Conservation (phyloP, 305 asterid genomes). For the Rubia tinctorum region DNA sequence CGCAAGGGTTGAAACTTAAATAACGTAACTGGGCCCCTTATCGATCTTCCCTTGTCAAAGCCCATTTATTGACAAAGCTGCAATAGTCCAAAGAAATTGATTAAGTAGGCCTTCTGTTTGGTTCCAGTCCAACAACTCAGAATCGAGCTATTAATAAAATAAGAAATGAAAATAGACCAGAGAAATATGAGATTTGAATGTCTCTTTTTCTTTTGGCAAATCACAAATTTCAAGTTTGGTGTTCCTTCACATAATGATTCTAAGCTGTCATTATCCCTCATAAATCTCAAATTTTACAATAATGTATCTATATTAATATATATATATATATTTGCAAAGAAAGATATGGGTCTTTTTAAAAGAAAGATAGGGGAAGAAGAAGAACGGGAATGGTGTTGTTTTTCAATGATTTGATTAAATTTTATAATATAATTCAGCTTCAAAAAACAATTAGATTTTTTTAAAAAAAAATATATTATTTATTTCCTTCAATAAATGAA, state of each 20-base stretch:
- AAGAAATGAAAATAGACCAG: background rate
- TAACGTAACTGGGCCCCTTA: constrained; percentile 4
- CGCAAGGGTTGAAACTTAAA: background rate
- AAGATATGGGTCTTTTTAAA: no score
- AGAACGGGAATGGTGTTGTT: no score
- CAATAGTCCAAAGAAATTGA: constrained; percentile 4
- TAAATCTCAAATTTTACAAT: background rate
- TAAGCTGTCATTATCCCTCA: background rate
- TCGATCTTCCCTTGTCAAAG: background rate
- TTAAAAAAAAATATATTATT: no score
- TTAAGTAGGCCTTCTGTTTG: constrained; percentile 6
- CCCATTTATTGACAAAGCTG: background rate
- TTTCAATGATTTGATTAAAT: no score
- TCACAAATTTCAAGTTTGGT: background rate
- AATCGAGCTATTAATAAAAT: background rate
- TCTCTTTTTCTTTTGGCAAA: no score
- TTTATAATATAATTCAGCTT: no score
- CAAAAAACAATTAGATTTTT: no score
- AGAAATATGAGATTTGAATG: background rate
- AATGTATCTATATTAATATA: no score
- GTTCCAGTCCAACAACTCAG: constrained; percentile 9
- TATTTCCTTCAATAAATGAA: no score
- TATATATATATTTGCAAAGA: no score
- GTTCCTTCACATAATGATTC: background rate
- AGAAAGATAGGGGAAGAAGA: no score